Evolutionary conservation across 2,329 filamentous ascomycete species (phyloP), one percentile per base, ranked within the genome.

Genomic region (Chaetomium olivaceum): DNA sequence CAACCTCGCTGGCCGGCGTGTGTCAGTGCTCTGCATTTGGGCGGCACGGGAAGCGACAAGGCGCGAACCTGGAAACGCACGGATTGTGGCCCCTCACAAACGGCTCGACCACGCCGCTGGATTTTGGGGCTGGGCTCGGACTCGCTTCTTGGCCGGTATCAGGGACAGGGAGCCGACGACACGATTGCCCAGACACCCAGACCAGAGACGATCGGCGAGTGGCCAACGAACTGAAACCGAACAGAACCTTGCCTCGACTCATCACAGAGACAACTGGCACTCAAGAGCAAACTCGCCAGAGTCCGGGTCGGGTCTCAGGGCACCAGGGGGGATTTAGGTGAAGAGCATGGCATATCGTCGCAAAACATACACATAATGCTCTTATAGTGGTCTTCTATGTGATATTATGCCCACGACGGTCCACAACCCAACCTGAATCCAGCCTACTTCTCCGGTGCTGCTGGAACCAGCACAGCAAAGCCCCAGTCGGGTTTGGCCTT

Each of bases 401-500:
- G n/a, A n/a, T n/a, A n/a, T n/a, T n/a, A n/a, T n/a, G 31, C 8
- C 31, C 31, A 12, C 39, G 16, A n/a, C 39, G 5, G 16, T 43
- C 16, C 16, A 43, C 39, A 4, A 39, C 14, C 14, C 36, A 14
- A 27, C 48, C 21, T 4, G 4, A 27, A 25, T 4, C 21, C 27
- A 12, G 3, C 25, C 58, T 36, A 39, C 48, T 52, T n/a, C n/a
- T 2, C 48, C 33, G 39, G 39, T 43, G 5, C 39, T n/a, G 51
- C 33, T 12, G 36, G 29, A 43, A 67, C 23, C 27, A 82, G 71
- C 21, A 80, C 71, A 4, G 79, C 80, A 75, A 83, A 82, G 6
- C 78, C 76, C 81, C 81, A 83, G 1, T 76, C 76, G 3, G 68
- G 55, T 39, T 76, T 74, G 2, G 76, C 74, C 11, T 69, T 66